Conservation (phyloP, 2,329 filamentous ascomycete species). For the Fusarium papillatum region DNA sequence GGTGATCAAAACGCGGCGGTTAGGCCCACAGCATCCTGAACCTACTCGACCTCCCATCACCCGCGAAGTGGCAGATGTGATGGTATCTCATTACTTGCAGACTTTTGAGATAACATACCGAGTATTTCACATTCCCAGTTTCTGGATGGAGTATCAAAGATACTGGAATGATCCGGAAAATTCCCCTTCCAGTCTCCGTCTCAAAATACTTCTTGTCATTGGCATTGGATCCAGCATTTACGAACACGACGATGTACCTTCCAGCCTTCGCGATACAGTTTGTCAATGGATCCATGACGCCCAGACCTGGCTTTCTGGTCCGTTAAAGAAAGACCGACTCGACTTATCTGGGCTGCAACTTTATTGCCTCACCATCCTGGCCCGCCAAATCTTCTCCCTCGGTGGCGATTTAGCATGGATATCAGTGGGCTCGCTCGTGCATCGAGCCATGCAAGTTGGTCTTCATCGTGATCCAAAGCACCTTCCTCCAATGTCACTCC, state of each 20-base stretch:
- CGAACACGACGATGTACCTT: conserved; percentile 38
- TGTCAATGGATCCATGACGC: conserved; percentile 57
- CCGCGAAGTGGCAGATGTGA: background rate
- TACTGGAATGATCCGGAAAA: conserved; percentile 58
- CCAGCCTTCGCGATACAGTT: conserved; percentile 43
- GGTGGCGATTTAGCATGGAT: conserved; percentile 58
- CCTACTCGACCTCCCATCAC: background rate
- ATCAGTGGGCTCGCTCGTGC: conserved; percentile 55
- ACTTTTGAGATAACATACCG: conserved; percentile 65
- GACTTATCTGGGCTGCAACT: conserved; percentile 54
- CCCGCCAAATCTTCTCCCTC: conserved; percentile 56
- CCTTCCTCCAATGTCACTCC: conserved; percentile 49
- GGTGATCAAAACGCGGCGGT: background rate
- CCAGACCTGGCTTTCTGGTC: conserved; percentile 56
- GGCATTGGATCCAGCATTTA: conserved; percentile 54
- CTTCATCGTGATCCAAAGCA: conserved; percentile 58
- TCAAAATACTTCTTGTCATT: conserved; percentile 57
- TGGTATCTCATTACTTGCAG: conserved; percentile 57
- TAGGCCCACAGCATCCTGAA: background rate
- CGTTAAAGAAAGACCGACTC: conserved; percentile 50
- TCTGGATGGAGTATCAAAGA: conserved; percentile 61
- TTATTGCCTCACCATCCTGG: conserved; percentile 54
- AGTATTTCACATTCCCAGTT: conserved; percentile 66
- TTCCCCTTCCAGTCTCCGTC: conserved; percentile 39
- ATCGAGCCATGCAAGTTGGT: conserved; percentile 60